Base-by-base conservation (phyloP, 805 yeast genomes). In the Starmerella gropengiesseri region DNA sequence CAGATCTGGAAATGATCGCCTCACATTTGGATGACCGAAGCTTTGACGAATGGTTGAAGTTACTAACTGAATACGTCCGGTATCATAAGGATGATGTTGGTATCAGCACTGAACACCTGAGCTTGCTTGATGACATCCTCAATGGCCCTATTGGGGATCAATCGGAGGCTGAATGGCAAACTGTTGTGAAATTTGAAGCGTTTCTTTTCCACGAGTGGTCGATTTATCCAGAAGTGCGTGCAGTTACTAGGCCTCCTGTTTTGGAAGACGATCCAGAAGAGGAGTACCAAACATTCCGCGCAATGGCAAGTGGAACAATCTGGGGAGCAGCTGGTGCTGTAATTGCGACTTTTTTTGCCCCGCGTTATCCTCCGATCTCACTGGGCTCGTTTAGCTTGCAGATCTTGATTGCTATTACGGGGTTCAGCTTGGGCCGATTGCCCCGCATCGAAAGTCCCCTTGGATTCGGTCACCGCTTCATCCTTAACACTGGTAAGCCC, bases 151-250 rank as follows among this genome's bases (percentile, higher is more conserved):
- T 5, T 7, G 30, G 16, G 2, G 36, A 20, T 11, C 31, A 37
- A 14, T 30, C 38, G 6, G 36, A 26, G 7, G 60, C 60, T 3
- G 53, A 52, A 16, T 45, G 45, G 41, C 40, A 38, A n/a, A 7
- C 14, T 12, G 13, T 13, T 3, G 39, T 44, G 26, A 62, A 59
- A 41, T 53, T 65, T 20, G 68, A 69, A 44, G 75, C 75, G 5
- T 67, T 64, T 17, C 54, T 71, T 31, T 60, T 61, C 35, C 37
- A 46, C 31, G 59, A 54, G 46, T 69, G 68, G 56, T 73, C 78
- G 1, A 77, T 78, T 4, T 74, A 74, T 47, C 77, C 79, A 4
- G 78, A 75, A 53, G 75, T 76, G 16, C 60, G 81, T 22, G 69
- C 79, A 5, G 71, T 74, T 23, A 68, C 72, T 5, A 71, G 68